phyloP scores from a whole-genome alignment of 2,329 filamentous ascomycete genomes.

The Orbilia quercus region DNA sequence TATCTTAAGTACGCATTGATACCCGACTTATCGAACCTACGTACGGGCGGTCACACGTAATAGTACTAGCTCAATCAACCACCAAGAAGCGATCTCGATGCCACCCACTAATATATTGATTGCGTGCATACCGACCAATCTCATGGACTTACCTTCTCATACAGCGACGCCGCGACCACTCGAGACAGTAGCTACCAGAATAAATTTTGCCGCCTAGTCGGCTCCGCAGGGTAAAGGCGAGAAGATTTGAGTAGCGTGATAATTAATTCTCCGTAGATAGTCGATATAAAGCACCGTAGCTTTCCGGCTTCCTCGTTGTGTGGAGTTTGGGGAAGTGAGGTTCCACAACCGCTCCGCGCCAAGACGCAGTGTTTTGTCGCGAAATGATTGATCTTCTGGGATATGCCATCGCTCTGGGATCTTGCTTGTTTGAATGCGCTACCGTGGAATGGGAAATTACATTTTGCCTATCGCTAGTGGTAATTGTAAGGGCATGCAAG shows the following conservation, averaged over 20 bases:
- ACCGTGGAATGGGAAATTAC: background rate
- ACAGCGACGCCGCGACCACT: too few species aligned
- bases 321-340: background rate
- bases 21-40: constrained; percentile 8
- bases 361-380: constrained; percentile 15
- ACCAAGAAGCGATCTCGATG: background rate
- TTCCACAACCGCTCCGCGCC: constrained; percentile 36
- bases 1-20: constrained; percentile 14
- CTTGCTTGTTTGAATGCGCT: background rate
- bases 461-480: constrained; percentile 10
- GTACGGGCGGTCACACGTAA: too few species aligned
- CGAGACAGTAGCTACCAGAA: too few species aligned
- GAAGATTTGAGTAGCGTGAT: background rate
- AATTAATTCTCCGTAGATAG: constrained; percentile 43
- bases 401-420: background rate
- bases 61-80: background rate
- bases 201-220: constrained; percentile 15
- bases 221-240: background rate
- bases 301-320: constrained; percentile 35
- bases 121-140: constrained; percentile 3
- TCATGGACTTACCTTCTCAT: too few species aligned
- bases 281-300: constrained; percentile 27
- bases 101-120: background rate
- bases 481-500: background rate
- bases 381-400: background rate